Evolutionary conservation across 768 basidiomycete species (phyloP), one percentile per base, ranked within the genome.

Genomic region (Boletus reticulatus): DNA sequence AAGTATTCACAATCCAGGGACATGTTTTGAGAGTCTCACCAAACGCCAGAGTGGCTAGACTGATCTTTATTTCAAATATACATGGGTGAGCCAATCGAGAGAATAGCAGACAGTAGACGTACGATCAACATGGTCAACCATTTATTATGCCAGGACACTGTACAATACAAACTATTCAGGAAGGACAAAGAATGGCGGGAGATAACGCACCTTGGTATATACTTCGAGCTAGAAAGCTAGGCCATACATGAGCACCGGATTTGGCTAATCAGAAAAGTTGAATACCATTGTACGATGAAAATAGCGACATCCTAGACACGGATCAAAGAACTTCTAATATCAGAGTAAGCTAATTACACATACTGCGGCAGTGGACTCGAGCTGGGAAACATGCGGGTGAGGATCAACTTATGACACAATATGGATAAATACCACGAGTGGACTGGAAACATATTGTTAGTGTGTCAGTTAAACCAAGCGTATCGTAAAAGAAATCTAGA

Each of bases 351-450:
- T 32, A 7, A 54, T 12, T 16, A 48, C 60, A 20, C 29, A 29
- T 53, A 62, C 60, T 16, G 61, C 50, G 20, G 56, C 55, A 4
- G 55, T 62, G 19, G 60, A 62, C 34, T 62, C 52, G 38, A 62
- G 36, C 61, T 58, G 32, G 8, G 3, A 37, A 37, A 24, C 2
- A 12, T 12, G 36, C 7, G 9, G 37, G n/a, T 10, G 46, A 45
- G 20, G 16, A 32, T 57, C 20, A 43, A 41, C 20, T 13, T n/a
- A 11, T 16, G 27, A 34, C 4, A 46, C 7, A 1, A 9, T 2
- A 38, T 17, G n/a, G 3, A 43, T 42, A 50, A 13, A 44, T 46
- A 62, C 61, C 49, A 62, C 56, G 17, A 62, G 11, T 11, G 61
- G 56, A 49, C 61, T 62, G 32, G 11, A 41, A 38, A 4, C 10